Percentiles rank a stretch among this genome's conserved stretches.
Conservation (phyloP, 345 rosid species). For the Isatis tinctoria region DNA sequence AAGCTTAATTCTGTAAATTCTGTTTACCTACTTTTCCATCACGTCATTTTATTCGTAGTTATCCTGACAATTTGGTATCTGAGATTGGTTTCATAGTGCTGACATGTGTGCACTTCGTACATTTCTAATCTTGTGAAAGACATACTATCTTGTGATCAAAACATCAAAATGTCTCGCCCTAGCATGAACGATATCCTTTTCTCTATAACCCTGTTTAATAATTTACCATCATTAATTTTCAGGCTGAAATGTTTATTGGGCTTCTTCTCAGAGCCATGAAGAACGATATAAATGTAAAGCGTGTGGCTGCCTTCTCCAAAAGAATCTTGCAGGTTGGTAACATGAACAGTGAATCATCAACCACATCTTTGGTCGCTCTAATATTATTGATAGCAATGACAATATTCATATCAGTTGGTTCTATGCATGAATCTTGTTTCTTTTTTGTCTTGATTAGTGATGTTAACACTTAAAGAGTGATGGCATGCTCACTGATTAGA, state of each 20-base stretch:
- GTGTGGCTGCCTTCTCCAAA: conserved; percentile 83
- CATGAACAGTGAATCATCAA: background rate
- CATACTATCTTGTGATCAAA: background rate
- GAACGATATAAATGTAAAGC: conserved; percentile 79
- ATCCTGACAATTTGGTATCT: background rate
- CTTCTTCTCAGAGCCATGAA: conserved; percentile 92
- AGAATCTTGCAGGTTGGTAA: conserved; percentile 79
- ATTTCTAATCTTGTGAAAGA: background rate
- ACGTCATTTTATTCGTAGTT: background rate
- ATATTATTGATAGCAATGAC: conserved; percentile 2
- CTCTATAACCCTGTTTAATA: conserved; percentile 4
- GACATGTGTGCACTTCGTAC: background rate
- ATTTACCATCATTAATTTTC: conserved; percentile 17
- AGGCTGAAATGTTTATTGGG: conserved; percentile 95
- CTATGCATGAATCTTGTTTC: background rate
- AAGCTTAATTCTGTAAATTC: conserved; percentile 29
- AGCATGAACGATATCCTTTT: background rate
- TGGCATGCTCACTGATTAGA: background rate
- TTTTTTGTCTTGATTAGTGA: background rate
- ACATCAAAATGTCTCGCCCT: background rate
- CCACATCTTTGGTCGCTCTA: background rate
- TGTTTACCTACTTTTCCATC: background rate
- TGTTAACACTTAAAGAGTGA: background rate
- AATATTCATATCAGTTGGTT: background rate
- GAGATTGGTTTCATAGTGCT: background rate